phyloP scores from a whole-genome alignment of 129 eudicot genomes.

The Pittosporum tobira region DNA sequence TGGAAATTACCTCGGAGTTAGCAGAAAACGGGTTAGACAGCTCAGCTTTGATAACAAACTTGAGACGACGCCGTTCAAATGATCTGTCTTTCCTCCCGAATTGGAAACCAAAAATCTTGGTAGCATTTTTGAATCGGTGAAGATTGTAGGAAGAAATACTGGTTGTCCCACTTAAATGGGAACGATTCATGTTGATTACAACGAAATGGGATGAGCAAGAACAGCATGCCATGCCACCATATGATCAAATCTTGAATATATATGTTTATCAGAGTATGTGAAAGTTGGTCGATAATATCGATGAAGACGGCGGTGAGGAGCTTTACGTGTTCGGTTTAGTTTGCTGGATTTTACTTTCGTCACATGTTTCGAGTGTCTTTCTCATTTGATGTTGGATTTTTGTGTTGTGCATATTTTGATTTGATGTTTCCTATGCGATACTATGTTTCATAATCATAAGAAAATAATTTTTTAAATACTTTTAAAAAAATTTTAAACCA shows the following conservation, averaged over 20 bases:
- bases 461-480: too few relatives aligned
- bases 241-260: too few relatives aligned
- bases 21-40: conserved; percentile 53
- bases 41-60: conserved; percentile 50
- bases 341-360: not conserved
- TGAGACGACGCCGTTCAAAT: conserved; percentile 41
- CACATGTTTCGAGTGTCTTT: not conserved
- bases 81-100: conserved; percentile 21
- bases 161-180: not conserved
- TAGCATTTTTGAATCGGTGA: conserved; percentile 10
- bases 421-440: too few relatives aligned
- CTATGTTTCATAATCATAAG: too few relatives aligned
- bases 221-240: conserved; percentile 36
- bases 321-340: not conserved
- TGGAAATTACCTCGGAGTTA: conserved; percentile 46
- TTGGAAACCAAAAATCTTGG: not conserved
- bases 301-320: not conserved
- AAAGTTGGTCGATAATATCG: conserved; percentile 13
- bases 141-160: conserved; percentile 22
- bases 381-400: too few relatives aligned
- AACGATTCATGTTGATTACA: conserved; percentile 26
- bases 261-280: too few relatives aligned
- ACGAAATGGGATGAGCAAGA: conserved; percentile 29
- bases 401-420: too few relatives aligned
- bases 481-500: too few relatives aligned